Evolutionary conservation across 2,329 filamentous ascomycete genomes (phyloP).

Genomic region (Cladosporium sphaerospermum): DNA sequence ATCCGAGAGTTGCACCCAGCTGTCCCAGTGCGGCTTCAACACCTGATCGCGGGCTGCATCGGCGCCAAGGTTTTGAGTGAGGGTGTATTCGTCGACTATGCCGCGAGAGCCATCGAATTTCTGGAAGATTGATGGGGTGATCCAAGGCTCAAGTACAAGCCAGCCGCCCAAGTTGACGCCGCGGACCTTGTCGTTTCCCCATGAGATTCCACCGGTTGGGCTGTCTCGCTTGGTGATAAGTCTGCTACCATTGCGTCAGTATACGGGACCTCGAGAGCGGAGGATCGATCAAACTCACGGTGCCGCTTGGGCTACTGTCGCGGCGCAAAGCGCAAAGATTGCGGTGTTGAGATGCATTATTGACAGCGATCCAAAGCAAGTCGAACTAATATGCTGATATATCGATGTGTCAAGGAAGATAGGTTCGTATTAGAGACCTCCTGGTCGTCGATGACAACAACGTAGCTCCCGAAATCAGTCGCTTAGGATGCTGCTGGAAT

Average conservation of each 20-base stretch:
- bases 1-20: constrained; percentile 45
- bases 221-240: not conserved
- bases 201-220: constrained; percentile 35
- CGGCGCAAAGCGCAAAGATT: constrained; percentile 1
- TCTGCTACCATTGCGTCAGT: not conserved
- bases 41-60: constrained; percentile 37
- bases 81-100: constrained; percentile 48
- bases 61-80: constrained; percentile 43
- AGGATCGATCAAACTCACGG: not conserved
- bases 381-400: no score
- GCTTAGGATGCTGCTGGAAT: constrained; percentile 5
- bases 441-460: not conserved
- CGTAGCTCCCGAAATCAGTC: not conserved
- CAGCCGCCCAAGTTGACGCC: constrained; percentile 61
- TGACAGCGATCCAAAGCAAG: not conserved
- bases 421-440: not conserved
- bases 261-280: not conserved
- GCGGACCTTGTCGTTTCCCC: constrained; percentile 49
- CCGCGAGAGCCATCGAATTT: constrained; percentile 20
- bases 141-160: constrained; percentile 60
- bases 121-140: constrained; percentile 56
- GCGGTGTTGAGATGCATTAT: not conserved
- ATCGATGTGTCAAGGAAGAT: not conserved
- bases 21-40: constrained; percentile 47
- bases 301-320: not conserved